Percentiles rank a stretch among this genome's conserved stretches.
Evolutionary conservation across 371 early-diverging fungal species (phyloP).

Genomic region (Mortierella sp.): DNA sequence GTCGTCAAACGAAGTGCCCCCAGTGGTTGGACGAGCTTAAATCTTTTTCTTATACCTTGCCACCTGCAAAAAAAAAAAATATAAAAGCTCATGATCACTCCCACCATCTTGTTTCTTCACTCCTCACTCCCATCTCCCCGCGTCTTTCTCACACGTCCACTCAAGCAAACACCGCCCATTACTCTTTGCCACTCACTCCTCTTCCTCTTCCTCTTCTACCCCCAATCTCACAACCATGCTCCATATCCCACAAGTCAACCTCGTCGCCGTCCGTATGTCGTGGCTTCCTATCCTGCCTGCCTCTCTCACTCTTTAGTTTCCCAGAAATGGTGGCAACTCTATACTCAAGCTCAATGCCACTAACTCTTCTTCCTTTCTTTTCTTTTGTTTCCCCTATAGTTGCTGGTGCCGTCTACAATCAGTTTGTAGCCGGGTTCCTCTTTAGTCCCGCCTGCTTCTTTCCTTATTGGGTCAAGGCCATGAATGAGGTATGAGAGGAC

Average conservation of each 20-base stretch:
- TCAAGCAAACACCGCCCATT: no score
- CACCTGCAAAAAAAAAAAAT: no score
- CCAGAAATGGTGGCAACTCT: neutral
- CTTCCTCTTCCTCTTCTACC: neutral
- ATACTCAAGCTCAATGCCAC: neutral
- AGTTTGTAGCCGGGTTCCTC: conserved; percentile 5
- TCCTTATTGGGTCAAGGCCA: conserved; percentile 18
- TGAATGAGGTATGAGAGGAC: conserved; percentile 16
- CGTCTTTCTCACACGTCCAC: neutral
- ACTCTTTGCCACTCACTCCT: neutral
- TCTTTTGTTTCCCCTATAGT: conserved; percentile 3
- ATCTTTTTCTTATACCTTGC: no score
- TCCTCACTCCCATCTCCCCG: no score
- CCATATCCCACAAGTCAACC: conserved; percentile 21
- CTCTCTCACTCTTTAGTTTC: no score
- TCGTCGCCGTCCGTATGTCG: conserved; percentile 19
- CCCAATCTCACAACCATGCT: conserved; percentile 11
- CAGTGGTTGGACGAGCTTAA: no score
- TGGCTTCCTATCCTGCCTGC: neutral
- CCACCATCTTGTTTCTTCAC: no score
- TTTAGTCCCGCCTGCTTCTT: conserved; percentile 2
- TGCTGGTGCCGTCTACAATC: conserved; percentile 13
- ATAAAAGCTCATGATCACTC: no score
- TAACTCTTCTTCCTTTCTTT: neutral
- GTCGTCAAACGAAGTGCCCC: no score